Evolutionary conservation across 2,329 filamentous ascomycete species (phyloP), one percentile per base, ranked within the genome.

Genomic region (Nemania serpens): DNA sequence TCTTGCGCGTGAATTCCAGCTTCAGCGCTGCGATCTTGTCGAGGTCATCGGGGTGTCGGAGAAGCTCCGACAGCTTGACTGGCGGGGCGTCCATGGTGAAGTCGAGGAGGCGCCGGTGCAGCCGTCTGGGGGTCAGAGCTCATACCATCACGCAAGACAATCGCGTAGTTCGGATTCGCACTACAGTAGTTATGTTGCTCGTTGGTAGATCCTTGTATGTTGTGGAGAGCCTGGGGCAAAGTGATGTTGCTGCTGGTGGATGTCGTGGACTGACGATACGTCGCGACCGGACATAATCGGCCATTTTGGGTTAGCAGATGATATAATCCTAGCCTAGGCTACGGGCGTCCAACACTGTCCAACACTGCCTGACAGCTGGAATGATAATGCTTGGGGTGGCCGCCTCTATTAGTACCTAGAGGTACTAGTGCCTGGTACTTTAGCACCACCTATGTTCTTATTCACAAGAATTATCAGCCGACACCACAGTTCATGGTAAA

Each of bases 41-140:
- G 68, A 99, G 88, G 78, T 99, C 95, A 75, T 99, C 95, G 2
- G 95, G 92, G 74, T 97, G 93, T 72, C 93, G 91, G 68, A 99
- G 88, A 64, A 98, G 87, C 81, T 98, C 94, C 68, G 93, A 87
- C 75, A 99, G 88, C 82, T 93, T 93, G 75, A 91, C 86, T 48
- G 85, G 85, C 61, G 85, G 84, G 69, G 88, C 84, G 80, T 86
- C 89, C 87, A 84, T 91, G 60, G 69, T 75, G 72, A 67, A 61
- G 64, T 53, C 53, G 36, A 58, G 61, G 62, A 65, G 66, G 67
- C 68, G 65, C 66, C 63, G 47, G 52, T 69, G 65, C 66, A 67
- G 69, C 69, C 66, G 64, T 68, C 62, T 61, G 47, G 25, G 25
- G 42, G 45, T 61, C 20, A 58, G 47, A 41, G 5, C 56, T 66